These are phyloP conservation scores for Ustilago sp. DNA, from an alignment of 1,284 basidiomycete genomes.

Conservation along the genomic window DNA sequence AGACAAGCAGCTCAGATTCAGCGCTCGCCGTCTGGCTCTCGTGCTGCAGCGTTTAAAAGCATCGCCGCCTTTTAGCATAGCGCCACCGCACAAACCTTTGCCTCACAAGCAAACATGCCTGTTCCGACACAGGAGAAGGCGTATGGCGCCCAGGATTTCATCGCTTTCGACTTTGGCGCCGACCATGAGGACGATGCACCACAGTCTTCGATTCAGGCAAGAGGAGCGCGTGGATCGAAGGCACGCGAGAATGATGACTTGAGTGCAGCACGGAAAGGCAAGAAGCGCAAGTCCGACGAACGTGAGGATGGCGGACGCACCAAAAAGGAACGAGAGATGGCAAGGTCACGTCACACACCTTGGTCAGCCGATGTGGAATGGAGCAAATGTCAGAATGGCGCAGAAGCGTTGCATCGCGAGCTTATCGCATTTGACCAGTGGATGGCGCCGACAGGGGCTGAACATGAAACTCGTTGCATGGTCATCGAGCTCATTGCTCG, in stretches of 20 bases:
- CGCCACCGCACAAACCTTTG: too few relatives aligned
- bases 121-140: constrained; percentile 31
- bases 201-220: constrained; percentile 14
- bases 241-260: constrained; percentile 16
- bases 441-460: constrained; percentile 85
- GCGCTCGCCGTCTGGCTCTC: neutral
- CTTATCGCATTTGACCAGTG: constrained; percentile 80
- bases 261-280: constrained; percentile 25
- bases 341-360: constrained; percentile 77
- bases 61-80: neutral
- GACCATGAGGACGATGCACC: constrained; percentile 30
- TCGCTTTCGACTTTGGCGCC: constrained; percentile 59
- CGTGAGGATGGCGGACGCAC: constrained; percentile 70
- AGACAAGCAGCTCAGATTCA: too few relatives aligned
- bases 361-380: constrained; percentile 84
- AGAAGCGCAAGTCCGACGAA: constrained; percentile 60
- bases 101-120: constrained; percentile 17
- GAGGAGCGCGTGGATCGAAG: constrained; percentile 9
- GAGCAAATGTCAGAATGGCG: constrained; percentile 81
- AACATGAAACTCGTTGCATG: constrained; percentile 84
- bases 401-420: constrained; percentile 70
- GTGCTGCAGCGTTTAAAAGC: too few relatives aligned
- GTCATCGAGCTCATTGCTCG: constrained; percentile 81
- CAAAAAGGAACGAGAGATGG: constrained; percentile 76
- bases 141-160: constrained; percentile 57